phyloP scores from a whole-genome alignment of 208 protist genomes.

The Trichomonas vaginalis region DNA sequence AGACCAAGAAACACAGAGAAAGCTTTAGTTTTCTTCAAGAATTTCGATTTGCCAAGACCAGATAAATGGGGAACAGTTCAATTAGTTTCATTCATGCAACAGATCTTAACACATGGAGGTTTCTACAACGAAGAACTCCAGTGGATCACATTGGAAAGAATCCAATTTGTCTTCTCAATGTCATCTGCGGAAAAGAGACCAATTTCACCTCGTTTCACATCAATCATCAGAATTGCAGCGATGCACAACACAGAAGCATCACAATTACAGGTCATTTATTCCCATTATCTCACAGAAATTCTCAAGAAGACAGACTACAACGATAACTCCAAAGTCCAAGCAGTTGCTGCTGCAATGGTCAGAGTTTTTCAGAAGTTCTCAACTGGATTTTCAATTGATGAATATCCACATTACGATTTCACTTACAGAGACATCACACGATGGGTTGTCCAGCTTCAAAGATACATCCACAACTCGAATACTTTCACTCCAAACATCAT shows the following conservation, averaged over 20 bases:
- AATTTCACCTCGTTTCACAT: slow-evolving; percentile 64
- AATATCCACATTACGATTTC: slow-evolving; percentile 84
- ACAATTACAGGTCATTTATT: slow-evolving; percentile 70
- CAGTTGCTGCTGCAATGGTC: slow-evolving; percentile 67
- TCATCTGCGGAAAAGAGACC: not conserved
- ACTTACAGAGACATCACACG: slow-evolving; percentile 79
- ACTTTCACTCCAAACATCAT: not conserved
- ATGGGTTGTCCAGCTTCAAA: slow-evolving; percentile 44
- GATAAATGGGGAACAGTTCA: slow-evolving; percentile 88
- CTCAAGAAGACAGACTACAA: slow-evolving; percentile 6
- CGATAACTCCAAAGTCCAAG: not conserved
- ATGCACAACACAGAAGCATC: slow-evolving; percentile 73
- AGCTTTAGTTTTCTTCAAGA: slow-evolving; percentile 57
- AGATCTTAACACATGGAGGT: slow-evolving; percentile 73
- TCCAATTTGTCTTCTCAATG: slow-evolving; percentile 16
- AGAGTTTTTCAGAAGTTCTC: slow-evolving; percentile 68
- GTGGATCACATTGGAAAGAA: not conserved
- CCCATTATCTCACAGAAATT: slow-evolving; percentile 68
- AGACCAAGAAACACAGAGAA: slow-evolving; percentile 74
- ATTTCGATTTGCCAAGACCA: slow-evolving; percentile 84
- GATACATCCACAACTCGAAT: not conserved
- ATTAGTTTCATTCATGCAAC: slow-evolving; percentile 81
- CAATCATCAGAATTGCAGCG: slow-evolving; percentile 67
- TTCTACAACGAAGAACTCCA: slow-evolving; percentile 19
- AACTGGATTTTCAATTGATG: slow-evolving; percentile 67